phyloP scores from a whole-genome alignment of 371 early-diverging fungal genomes.

The Chytridiales sp. region DNA sequence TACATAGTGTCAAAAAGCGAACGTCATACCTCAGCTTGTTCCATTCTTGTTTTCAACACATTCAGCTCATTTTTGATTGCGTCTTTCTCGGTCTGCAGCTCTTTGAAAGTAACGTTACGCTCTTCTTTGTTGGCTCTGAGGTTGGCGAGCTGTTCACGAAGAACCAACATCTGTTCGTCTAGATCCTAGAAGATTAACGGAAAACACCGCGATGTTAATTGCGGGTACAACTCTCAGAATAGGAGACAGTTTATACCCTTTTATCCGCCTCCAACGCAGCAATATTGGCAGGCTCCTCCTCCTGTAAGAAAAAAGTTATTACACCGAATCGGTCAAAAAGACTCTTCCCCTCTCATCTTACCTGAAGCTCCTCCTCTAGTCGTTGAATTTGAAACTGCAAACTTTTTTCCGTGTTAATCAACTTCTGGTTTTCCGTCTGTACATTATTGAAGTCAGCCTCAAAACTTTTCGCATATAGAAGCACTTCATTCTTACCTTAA shows the following conservation, averaged over 20 bases:
- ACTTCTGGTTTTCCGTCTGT: too few relatives aligned
- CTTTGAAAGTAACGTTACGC: not conserved
- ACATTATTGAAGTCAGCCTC: too few relatives aligned
- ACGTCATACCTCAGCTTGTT: not conserved
- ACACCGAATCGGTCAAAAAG: not conserved
- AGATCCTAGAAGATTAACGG: constrained; percentile 39
- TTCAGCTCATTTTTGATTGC: constrained; percentile 2
- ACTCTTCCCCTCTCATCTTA: constrained; percentile 19
- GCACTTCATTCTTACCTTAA: not conserved
- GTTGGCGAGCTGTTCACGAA: constrained; percentile 41
- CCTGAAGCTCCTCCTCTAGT: constrained; percentile 27
- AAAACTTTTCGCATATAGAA: too few relatives aligned
- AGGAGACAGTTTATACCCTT: constrained; percentile 27
- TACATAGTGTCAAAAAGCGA: too few relatives aligned
- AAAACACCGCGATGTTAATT: too few relatives aligned
- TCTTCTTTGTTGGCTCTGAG: constrained; percentile 1
- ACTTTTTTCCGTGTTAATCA: too few relatives aligned
- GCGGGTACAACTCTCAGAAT: not conserved
- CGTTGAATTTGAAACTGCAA: constrained; percentile 14
- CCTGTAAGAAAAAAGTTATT: constrained; percentile 40
- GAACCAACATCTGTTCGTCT: constrained; percentile 46
- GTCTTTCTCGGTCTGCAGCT: constrained; percentile 11
- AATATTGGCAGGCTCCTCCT: constrained; percentile 67
- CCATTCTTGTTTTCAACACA: constrained; percentile 1
- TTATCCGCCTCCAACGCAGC: constrained; percentile 54